Evolutionary conservation across 371 early-diverging fungal species (phyloP).

Genomic region (Blastocladiella emersonii): DNA sequence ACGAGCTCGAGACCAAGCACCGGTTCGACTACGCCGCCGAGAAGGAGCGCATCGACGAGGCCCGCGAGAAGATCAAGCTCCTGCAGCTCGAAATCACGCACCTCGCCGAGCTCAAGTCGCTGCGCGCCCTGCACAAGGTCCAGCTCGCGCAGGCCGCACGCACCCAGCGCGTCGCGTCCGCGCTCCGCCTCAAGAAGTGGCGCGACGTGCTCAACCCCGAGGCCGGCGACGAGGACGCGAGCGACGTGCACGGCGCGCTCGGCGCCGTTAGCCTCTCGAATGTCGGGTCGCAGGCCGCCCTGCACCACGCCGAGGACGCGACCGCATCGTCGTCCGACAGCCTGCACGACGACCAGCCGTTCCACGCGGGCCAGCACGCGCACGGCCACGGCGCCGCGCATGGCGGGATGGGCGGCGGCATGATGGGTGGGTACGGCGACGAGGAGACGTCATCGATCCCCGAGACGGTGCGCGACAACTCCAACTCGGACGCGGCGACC

Average conservation of each 20-base stretch:
- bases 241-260: too few relatives aligned
- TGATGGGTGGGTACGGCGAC: too few relatives aligned
- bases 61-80: not conserved
- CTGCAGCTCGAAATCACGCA: not conserved
- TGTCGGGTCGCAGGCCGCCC: too few relatives aligned
- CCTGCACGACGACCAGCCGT: too few relatives aligned
- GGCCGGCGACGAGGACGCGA: not conserved
- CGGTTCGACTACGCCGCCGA: not conserved
- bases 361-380: too few relatives aligned
- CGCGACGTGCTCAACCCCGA: not conserved
- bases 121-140: not conserved
- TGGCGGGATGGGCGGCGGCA: too few relatives aligned
- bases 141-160: not conserved
- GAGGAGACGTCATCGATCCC: too few relatives aligned
- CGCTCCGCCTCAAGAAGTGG: slow-evolving; percentile 1
- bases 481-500: not conserved
- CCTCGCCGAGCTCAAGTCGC: not conserved
- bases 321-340: too few relatives aligned
- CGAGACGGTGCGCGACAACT: too few relatives aligned
- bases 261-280: too few relatives aligned
- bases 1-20: not conserved
- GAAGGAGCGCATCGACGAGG: slow-evolving; percentile 1
- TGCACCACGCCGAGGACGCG: too few relatives aligned
- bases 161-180: not conserved
- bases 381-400: too few relatives aligned